Base-by-base conservation (phyloP, 2,329 filamentous ascomycete species). In the Myriosclerotinia curreyana region DNA sequence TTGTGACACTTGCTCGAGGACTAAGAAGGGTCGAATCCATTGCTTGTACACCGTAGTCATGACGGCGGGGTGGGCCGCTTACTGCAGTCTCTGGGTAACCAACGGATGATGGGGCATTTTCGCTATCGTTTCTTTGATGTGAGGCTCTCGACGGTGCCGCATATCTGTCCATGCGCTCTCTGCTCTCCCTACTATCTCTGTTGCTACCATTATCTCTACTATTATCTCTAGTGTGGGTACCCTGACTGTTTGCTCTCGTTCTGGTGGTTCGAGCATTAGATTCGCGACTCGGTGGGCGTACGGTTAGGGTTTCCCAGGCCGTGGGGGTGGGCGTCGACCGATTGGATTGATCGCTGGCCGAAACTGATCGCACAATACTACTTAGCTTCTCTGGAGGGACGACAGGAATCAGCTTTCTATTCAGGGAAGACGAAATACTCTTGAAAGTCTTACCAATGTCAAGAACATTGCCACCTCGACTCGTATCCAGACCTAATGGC, bases 21-120 rank as follows among this genome's bases (percentile, higher is more conserved):
- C 87, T 92, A 68, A 85, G 84, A 22, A 96, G 82, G 42, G 87
- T 89, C 0, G 91, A 91, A 76, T 97, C 94, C 91, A 97, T 96
- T 4, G 93, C 92, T 75, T 98, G 94, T 20, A 96, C 86, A 74
- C 98, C 95, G 73, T 96, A 98, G 74, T 98, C 94, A 74, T 97
- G 92, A 63, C 90, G 88, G 71, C 93, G 86, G 34, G 80, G 80
- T 46, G 85, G 85, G 8, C 83, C 84, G 71, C 85, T 88, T 70
- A 91, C 86, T 20, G 86, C 86, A 3, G 88, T 88, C 67, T 94
- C 90, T 34, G 87, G 83, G 73, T 96, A 96, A 53, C 93, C 92
- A 28, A 83, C 86, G 1, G 91, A 92, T 0, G 92, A 95, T 12
- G 86, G 82, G 61, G 79, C 80, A 20, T 89, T 89, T 68, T 87